Base-by-base conservation (phyloP, 2,329 filamentous ascomycete genomes). In the Neofusicoccum ribis region DNA sequence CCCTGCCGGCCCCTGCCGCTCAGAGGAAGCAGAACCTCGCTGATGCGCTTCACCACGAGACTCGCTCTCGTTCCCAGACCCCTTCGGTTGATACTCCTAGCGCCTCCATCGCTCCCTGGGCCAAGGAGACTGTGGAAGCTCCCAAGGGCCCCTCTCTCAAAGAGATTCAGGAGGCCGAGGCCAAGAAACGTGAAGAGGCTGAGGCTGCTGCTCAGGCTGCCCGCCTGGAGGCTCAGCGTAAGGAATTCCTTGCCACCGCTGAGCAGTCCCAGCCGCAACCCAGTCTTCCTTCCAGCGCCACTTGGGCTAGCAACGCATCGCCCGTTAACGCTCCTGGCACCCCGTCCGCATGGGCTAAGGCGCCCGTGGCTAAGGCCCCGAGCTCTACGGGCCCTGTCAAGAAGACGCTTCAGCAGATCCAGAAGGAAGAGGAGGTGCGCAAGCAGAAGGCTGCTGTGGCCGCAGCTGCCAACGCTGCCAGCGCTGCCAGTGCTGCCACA, bases 151-250 rank as follows among this genome's bases (percentile, higher is more conserved):
- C 94, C 2, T 97, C 93, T 67, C 82, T 99, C 68, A 96, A 93
- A 80, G 93, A 99, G 74, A 99, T 99, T 27, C 95, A 99, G 77
- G 94, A 97, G 77, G 90, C 92, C 4, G 95, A 99, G 77, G 94
- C 94, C 41, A 92, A 91, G 73, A 96, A 95, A 76, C 93, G 93
- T 11, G 94, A 94, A 60, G 91, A 96, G 79, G 89, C 88, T 12
- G 94, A 98, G 74, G 92, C 95, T 73, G 81, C 88, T 63, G 92
- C 91, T 15, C 88, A 89, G 41, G 90, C 91, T 47, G 86, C 90
- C 67, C 90, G 93, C 70, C 91, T 91, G 70, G 89, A 89, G 54
- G 85, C 88, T 15, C 86, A 92, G 9, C 93, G 98, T 78, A 91
- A 92, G 74, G 94, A 98, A 73, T 80, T 89, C 80, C 86, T 80